phyloP scores from a whole-genome alignment of 257 asterid species.

The Salvia hispanica region DNA sequence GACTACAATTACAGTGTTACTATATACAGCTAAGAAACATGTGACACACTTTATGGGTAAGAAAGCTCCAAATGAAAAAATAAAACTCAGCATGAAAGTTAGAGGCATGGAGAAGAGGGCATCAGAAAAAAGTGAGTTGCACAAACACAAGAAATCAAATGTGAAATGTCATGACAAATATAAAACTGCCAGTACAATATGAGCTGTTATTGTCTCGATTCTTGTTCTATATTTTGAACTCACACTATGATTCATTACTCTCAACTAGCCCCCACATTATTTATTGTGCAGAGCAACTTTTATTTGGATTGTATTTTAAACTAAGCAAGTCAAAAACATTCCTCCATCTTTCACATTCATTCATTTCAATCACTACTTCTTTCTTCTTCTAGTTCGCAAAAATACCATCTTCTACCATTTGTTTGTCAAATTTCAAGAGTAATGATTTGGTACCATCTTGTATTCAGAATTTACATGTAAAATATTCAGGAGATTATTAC shows the following conservation, averaged over 20 bases:
- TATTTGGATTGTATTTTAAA: neutral
- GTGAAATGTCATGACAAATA: constrained; percentile 27
- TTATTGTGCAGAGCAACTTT: constrained; percentile 18
- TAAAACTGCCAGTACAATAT: constrained; percentile 19
- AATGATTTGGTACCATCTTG: neutral
- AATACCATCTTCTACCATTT: too few species aligned
- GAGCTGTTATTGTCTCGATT: constrained; percentile 27
- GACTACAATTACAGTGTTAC: neutral
- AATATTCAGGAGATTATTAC: neutral
- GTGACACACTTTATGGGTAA: neutral
- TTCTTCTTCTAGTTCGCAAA: neutral
- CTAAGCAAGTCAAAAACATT: constrained; percentile 8
- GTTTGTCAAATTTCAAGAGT: neutral
- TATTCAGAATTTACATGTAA: too few species aligned
- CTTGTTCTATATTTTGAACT: constrained; percentile 33
- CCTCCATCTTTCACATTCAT: neutral
- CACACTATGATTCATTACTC: constrained; percentile 13
- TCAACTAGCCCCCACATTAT: constrained; percentile 45
- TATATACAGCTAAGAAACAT: neutral
- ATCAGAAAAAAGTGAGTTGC: constrained; percentile 23
- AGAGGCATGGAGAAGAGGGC: constrained; percentile 9
- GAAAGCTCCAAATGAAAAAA: constrained; percentile 4
- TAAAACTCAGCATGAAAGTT: neutral
- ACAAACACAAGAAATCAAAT: constrained; percentile 31
- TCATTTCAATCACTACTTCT: constrained; percentile 11